Evolutionary conservation across 2,329 filamentous ascomycete genomes (phyloP), one percentile per base, ranked within the genome.

Genomic region (Diaporthe longicolla): DNA sequence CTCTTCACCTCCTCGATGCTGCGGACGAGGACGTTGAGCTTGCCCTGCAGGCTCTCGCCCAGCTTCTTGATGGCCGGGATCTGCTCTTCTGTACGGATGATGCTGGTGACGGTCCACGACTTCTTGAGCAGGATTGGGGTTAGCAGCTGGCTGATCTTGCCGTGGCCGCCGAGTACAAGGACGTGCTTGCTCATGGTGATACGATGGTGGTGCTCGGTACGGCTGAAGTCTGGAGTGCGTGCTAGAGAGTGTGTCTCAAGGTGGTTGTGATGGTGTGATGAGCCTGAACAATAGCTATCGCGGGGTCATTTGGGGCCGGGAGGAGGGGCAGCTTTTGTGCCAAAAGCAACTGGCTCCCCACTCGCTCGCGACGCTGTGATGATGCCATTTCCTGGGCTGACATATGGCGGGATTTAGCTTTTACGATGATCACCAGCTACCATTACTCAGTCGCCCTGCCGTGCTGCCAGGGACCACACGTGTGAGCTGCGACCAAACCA

Each of bases 151-250:
- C 94, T 90, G 74, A 97, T 84, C 81, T 95, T 94, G 84, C 94
- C 94, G 85, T 95, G 94, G 79, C 94, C 94, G 79, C 94, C 94
- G 76, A 97, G 89, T 77, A 97, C 84, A 75, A 95, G 91, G 74
- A 95, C 90, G 80, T 90, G 86, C 40, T 82, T 85, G 76, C 77
- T 77, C 76, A 81, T 79, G 76, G 69, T 78, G 65, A 11, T 43
- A 54, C 54, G 43, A 21, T 48, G 48, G 19, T 48, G 17, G 6
- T 21, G 45, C 7, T 45, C 17, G 8, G 15, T 45, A 21, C 43
- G 19, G 15, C 21, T 17, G 29, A n/a, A 7, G 19, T 48, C 29
- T 40, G 54, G 37, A 15, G 24, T 13, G 11, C 15, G 11, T 40
- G 9, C 13, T 24, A 52, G 8, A 11, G 11, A 55, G 8, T 32